phyloP scores from a whole-genome alignment of 345 rosid genomes.

The Sisymbrium altissimum region DNA sequence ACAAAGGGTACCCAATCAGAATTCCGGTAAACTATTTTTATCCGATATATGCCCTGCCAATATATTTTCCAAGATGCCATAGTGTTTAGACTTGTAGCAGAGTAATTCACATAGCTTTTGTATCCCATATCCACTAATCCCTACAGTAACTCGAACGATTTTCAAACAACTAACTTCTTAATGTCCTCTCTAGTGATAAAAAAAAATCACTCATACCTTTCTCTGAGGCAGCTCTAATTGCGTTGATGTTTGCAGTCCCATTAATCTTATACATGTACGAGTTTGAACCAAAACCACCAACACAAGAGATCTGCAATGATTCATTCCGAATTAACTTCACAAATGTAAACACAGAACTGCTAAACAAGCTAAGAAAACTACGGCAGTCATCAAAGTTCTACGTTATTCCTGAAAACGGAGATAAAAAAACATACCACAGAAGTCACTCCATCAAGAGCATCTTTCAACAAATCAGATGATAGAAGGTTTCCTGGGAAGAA shows the following conservation, averaged over 20 bases:
- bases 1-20: slow-evolving; percentile 12
- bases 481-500: slow-evolving; percentile 71
- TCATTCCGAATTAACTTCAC: not conserved
- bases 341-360: not conserved
- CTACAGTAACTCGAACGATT: not conserved
- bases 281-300: slow-evolving; percentile 95
- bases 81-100: not conserved
- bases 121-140: not conserved
- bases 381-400: not conserved
- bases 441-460: slow-evolving; percentile 79
- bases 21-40: not conserved
- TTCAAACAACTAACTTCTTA: not conserved
- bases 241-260: slow-evolving; percentile 93
- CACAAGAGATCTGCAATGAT: slow-evolving; percentile 71
- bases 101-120: not conserved
- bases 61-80: not conserved
- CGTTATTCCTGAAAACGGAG: not conserved
- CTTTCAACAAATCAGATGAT: slow-evolving; percentile 71
- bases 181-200: not conserved
- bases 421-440: slow-evolving; percentile 60
- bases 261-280: slow-evolving; percentile 93
- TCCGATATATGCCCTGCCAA: not conserved
- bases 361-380: not conserved
- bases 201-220: slow-evolving; percentile 43
- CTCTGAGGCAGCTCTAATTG: slow-evolving; percentile 87